Evolutionary conservation across 139 green algal species (phyloP), one percentile per base, ranked within the genome.

Genomic region (Chlamydomonas sp.): DNA sequence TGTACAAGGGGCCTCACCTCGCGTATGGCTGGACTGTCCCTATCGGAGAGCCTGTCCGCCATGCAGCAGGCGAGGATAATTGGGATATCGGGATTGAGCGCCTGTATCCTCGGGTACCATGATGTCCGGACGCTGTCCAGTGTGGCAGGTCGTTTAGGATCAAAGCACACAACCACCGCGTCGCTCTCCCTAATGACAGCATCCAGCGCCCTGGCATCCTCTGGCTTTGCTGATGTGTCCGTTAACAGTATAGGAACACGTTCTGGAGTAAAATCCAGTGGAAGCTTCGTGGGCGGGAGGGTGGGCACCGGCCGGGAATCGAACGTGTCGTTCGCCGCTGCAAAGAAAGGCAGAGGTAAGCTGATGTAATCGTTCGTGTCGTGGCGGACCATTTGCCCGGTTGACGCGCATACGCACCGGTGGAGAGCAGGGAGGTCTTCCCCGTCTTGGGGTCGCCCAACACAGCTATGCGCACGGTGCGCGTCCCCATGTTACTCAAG

Each of bases 381-480:
- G 31, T 49, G 31, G 31, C 31, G 31, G 31, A 49, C 31, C 31
- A 49, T 49, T 49, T 49, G 31, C 31, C 31, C 31, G 31, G 31
- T 49, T 49, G 31, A 49, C 31, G 31, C 18, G 6, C 18, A 5
- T 5, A 5, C 7, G 20, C 57, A 87, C 83, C 83, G 20, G 95
- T 95, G 20, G 90, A 93, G 80, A 99, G 97, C 1, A 99, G 91
- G 0, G 88, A 94, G 20, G 96, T 97, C 87, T 99, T 99, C 57
- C 97, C 97, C 1, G 95, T 95, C 2, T 92, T 92, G 12, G 82
- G 20, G 78, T 98, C 94, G 1, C 96, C 96, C 12, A 97, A 79
- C 68, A 98, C 96, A 14, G 85, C 90, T 14, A 93, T 87, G 5
- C 86, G 78, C 17, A 93, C 85, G 7, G 83, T 87, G 16, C 83